Percentiles rank a stretch among this genome's conserved stretches.
These are phyloP conservation scores for Zygotorulaspora mrakii DNA, from an alignment of 1,139 yeast genomes.

Conservation along the genomic window DNA sequence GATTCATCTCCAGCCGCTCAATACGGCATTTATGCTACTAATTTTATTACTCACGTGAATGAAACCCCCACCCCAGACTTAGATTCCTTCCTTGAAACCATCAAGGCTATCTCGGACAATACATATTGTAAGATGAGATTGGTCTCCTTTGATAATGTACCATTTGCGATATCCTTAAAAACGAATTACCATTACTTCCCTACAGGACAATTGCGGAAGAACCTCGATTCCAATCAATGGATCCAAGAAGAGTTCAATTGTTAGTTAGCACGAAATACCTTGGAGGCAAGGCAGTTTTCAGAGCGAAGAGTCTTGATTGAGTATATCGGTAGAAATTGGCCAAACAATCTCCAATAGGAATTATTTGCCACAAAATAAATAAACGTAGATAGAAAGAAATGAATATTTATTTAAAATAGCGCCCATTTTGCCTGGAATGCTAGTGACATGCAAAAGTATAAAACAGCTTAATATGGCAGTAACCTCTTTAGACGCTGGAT, in stretches of 20 bases:
- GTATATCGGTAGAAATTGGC: too few relatives aligned
- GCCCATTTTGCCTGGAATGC: too few relatives aligned
- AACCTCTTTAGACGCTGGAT: constrained; percentile 48
- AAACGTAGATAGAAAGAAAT: too few relatives aligned
- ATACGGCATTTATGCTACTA: constrained; percentile 73
- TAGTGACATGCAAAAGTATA: too few relatives aligned
- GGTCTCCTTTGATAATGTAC: constrained; percentile 81
- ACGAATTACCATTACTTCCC: constrained; percentile 92
- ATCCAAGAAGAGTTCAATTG: constrained; percentile 41
- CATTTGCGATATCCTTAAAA: constrained; percentile 78
- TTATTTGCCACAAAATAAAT: too few relatives aligned
- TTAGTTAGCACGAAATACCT: too few relatives aligned
- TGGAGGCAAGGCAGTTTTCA: too few relatives aligned
- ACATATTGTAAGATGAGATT: constrained; percentile 77
- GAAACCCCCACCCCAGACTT: constrained; percentile 69
- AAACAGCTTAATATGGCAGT: constrained; percentile 37
- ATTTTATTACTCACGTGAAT: constrained; percentile 85
- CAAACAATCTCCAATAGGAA: too few relatives aligned
- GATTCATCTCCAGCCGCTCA: constrained; percentile 85
- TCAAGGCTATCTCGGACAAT: constrained; percentile 66
- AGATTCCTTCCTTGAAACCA: constrained; percentile 59
- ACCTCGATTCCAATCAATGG: constrained; percentile 48
- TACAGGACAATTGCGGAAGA: constrained; percentile 61
- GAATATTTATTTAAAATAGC: too few relatives aligned
- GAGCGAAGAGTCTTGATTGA: too few relatives aligned